Base-by-base conservation (phyloP, 768 basidiomycete species). In the Saitozyma podzolica region DNA sequence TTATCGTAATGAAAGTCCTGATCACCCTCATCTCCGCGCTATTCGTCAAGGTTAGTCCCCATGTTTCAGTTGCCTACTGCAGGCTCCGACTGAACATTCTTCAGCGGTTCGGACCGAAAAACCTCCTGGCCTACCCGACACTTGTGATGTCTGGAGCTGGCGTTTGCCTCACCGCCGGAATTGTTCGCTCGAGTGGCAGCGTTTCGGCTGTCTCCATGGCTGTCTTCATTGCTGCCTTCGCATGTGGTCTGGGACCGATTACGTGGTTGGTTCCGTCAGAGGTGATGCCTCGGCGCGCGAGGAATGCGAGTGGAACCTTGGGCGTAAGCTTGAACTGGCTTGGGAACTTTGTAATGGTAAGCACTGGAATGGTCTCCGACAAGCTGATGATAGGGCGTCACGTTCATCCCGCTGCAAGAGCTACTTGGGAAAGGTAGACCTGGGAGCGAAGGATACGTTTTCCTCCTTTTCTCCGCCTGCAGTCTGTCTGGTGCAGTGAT, bases 241-340 rank as follows among this genome's bases (percentile, higher is more conserved):
- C 92, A 6, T 80, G 87, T 40, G 93, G 93, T 2, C 83, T 96
- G 17, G 93, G 93, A 0, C 93, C 93, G 0, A 81, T 96, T 42
- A 91, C 93, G 0, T 96, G 92, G 74, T 87, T 95, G 42, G 88
- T 95, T 78, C 87, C 93, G 43, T 86, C 90, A 14, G 92, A 96
- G 74, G 86, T 94, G 17, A 87, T 92, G 6, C 91, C 91, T 2
- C 79, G 84, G 9, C 51, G 63, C 37, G 64, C 67, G 8, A 54
- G 67, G 19, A 89, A 89, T 17, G 85, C 89, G 6, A 81, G 89
- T 11, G 89, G 89, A 0, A 87, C 89, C 2, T 81, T 89, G 8
- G 87, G 85, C 0, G 81, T 91, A 20, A 87, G 88, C 11, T 64
- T 88, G 11, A 91, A 90, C 72, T 72, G 70, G 70, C 50, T 62